Base-by-base conservation (phyloP, 768 basidiomycete species). In the Kwoniella heveanensis region DNA sequence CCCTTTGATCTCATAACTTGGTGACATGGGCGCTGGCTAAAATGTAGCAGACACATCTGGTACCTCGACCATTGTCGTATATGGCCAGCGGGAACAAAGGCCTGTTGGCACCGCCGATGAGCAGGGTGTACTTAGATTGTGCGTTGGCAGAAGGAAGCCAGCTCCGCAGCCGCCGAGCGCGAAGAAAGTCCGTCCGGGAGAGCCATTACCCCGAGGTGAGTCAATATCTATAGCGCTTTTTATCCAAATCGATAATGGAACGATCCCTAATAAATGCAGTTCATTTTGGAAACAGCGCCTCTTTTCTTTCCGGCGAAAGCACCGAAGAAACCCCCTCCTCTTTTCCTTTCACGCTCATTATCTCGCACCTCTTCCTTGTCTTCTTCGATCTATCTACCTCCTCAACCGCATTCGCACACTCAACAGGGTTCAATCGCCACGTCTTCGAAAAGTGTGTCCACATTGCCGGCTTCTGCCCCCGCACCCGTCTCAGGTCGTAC, bases 31-130 rank as follows among this genome's bases (percentile, higher is more conserved):
- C 32, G 17, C 7, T 25, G 27, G n/a, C 2, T 30, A 3, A 58
- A 30, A 21, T 12, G 22, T 44, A 61, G 21, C 25, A 65, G 72
- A 76, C 24, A 57, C 72, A 17, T 54, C 57, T 13, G 48, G 27
- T 13, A 67, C 52, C 78, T 94, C 74, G 12, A 75, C 66, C 7
- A 64, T 79, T 46, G 48, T 79, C 17, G 64, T 79, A 1, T 79
- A 74, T 54, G 78, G 78, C 1, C 78, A 78, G 53, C 52, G 58
- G 21, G 60, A 74, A 49, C 32, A 54, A 54, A 53, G 10, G n/a
- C 57, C 49, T 30, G 44, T 30, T 25, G 21, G 47, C 17, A 50
- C 44, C 24, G 46, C 15, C 12, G 44, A 26, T 26, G 54, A 54
- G 50, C 66, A 47, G 44, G 32, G 32, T 7, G 59, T 44, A 2